A percentile compares a stretch with the other conserved stretches of the same genome.
phyloP scores from a whole-genome alignment of 176 grass and related monocot species.

The Carex cristatella region DNA sequence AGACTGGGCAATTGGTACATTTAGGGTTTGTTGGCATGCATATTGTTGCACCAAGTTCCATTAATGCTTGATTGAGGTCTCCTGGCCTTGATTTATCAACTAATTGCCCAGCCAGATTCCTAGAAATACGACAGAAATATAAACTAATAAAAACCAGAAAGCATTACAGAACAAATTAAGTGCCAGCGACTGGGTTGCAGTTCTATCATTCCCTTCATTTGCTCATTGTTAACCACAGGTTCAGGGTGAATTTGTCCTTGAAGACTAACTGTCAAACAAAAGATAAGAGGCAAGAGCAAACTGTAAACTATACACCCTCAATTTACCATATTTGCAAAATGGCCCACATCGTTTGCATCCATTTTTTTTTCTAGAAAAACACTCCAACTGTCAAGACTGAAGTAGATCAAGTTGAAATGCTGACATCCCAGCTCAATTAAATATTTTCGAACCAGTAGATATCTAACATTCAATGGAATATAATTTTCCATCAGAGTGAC shows the following conservation, averaged over 20 bases:
- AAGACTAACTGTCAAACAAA: neutral
- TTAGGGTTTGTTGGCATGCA: conserved; percentile 56
- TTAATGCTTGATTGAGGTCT: conserved; percentile 97
- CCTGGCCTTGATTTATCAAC: conserved; percentile 85
- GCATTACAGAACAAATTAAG: neutral
- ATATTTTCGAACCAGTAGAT: neutral
- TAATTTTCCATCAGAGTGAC: neutral
- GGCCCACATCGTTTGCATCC: neutral
- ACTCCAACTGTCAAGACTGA: neutral
- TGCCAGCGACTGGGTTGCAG: neutral
- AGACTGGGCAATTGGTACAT: conserved; percentile 69
- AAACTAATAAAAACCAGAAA: neutral
- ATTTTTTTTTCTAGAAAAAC: neutral
- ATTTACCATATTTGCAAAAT: neutral
- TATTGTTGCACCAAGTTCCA: conserved; percentile 90
- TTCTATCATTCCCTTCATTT: neutral
- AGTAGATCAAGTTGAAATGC: neutral
- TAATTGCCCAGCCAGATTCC: conserved; percentile 62
- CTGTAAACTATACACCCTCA: neutral
- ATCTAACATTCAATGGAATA: conserved; percentile 5
- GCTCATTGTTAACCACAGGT: neutral
- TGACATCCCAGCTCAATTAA: neutral
- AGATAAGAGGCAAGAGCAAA: neutral
- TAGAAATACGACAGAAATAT: conserved; percentile 19
- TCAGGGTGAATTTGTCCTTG: neutral